These are phyloP conservation scores for Boletus sensibilis DNA, from an alignment of 768 basidiomycete genomes.

Conservation along the genomic window DNA sequence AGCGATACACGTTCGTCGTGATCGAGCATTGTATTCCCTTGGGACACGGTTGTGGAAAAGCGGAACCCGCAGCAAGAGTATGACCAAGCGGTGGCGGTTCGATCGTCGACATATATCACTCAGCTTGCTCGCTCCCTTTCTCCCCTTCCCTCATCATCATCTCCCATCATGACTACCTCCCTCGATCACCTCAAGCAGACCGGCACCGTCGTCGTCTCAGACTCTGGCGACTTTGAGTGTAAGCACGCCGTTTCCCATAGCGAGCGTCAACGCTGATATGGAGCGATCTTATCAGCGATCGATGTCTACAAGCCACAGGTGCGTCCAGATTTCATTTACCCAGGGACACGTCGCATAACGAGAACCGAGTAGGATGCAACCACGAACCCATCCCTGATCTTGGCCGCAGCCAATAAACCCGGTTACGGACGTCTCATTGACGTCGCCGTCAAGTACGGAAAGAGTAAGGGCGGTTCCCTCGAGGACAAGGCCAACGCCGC, in stretches of 20 bases:
- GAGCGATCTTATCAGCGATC: conserved; percentile 61
- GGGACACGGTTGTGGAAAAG: conserved; percentile 22
- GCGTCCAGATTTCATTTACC: conserved; percentile 23
- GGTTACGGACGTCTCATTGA: conserved; percentile 83
- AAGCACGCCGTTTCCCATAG: conserved; percentile 17
- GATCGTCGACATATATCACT: conserved; percentile 16
- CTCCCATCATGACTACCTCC: conserved; percentile 69
- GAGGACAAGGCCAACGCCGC: conserved; percentile 78
- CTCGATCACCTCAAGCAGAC: conserved; percentile 85
- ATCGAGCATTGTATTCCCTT: background rate
- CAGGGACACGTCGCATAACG: conserved; percentile 6
- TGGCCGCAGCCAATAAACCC: conserved; percentile 89
- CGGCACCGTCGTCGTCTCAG: conserved; percentile 95
- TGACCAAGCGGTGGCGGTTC: conserved; percentile 25
- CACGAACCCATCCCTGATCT: conserved; percentile 94
- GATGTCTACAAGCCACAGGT: conserved; percentile 95
- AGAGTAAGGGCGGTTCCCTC: conserved; percentile 74
- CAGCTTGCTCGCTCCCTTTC: conserved; percentile 3
- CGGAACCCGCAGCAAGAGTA: background rate
- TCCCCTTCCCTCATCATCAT: background rate
- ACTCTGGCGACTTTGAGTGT: conserved; percentile 96
- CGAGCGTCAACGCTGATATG: conserved; percentile 27
- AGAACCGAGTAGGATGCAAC: conserved; percentile 76
- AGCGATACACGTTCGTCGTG: conserved; percentile 4
- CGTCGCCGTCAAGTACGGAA: conserved; percentile 68